These are phyloP conservation scores for Raddia guianensis DNA, from an alignment of 176 grass and related monocot genomes.

Conservation along the genomic window DNA sequence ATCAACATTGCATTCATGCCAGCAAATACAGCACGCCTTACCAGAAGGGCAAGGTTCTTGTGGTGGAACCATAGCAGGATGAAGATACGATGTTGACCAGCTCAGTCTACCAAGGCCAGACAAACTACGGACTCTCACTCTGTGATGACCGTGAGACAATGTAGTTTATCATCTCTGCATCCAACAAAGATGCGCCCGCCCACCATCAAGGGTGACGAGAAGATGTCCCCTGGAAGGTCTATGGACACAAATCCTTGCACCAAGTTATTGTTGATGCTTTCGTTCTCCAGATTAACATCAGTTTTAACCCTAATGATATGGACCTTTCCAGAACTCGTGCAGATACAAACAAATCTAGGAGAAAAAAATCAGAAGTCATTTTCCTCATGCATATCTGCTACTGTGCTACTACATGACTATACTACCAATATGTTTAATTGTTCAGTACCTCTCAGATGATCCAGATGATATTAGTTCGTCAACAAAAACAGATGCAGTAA, in stretches of 20 bases:
- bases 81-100: background rate
- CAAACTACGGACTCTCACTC: background rate
- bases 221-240: slow-evolving; percentile 72
- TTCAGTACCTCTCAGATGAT: slow-evolving; percentile 62
- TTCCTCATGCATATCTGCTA: slow-evolving; percentile 14
- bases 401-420: background rate
- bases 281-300: slow-evolving; percentile 35
- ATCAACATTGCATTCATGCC: background rate
- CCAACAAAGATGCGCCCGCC: slow-evolving; percentile 86
- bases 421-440: background rate
- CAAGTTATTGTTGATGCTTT: slow-evolving; percentile 13
- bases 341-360: slow-evolving; percentile 73
- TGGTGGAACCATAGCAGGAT: background rate
- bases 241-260: slow-evolving; percentile 55
- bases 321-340: slow-evolving; percentile 79
- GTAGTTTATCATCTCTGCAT: slow-evolving; percentile 77
- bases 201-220: slow-evolving; percentile 91
- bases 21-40: background rate
- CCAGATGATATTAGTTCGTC: slow-evolving; percentile 66
- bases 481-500: slow-evolving; percentile 77
- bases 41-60: background rate
- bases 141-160: slow-evolving; percentile 57
- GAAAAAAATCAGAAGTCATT: background rate
- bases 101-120: background rate
- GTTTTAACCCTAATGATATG: slow-evolving; percentile 68